A percentile compares a stretch with the other conserved stretches of the same genome.
These are phyloP conservation scores for Salix purpurea DNA, from an alignment of 345 rosid genomes.

Conservation along the genomic window DNA sequence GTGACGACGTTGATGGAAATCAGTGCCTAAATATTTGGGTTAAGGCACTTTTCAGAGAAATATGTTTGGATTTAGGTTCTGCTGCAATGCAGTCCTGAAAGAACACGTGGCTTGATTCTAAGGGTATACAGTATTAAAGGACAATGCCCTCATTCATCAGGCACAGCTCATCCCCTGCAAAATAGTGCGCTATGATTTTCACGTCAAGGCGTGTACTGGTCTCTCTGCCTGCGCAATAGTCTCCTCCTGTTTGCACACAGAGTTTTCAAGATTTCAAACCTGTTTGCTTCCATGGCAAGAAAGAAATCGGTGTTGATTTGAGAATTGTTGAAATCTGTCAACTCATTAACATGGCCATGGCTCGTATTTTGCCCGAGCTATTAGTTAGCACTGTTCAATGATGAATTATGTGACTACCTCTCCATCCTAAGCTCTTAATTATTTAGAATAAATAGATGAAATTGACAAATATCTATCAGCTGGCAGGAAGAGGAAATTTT, in stretches of 20 bases:
- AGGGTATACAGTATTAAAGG: neutral
- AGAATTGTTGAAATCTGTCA: neutral
- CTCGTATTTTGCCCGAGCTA: too few relatives aligned
- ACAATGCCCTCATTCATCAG: neutral
- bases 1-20: neutral
- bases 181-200: neutral
- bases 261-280: neutral
- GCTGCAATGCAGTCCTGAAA: neutral
- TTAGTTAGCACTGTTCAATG: too few relatives aligned
- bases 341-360: neutral
- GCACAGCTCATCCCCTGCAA: neutral
- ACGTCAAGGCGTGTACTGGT: slow-evolving; percentile 1
- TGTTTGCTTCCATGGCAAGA: neutral
- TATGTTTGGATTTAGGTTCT: neutral
- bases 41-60: neutral
- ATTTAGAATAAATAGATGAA: neutral
- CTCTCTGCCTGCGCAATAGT: neutral
- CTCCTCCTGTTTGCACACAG: slow-evolving; percentile 3
- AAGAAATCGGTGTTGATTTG: neutral
- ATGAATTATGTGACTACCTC: too few relatives aligned
- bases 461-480: neutral
- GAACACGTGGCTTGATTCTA: slow-evolving; percentile 6
- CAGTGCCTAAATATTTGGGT: neutral
- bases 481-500: neutral
- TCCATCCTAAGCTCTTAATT: too few relatives aligned